Evolutionary conservation across 441 rosid species (phyloP), one percentile per base, ranked within the genome.

Genomic region (Populus hybrid): DNA sequence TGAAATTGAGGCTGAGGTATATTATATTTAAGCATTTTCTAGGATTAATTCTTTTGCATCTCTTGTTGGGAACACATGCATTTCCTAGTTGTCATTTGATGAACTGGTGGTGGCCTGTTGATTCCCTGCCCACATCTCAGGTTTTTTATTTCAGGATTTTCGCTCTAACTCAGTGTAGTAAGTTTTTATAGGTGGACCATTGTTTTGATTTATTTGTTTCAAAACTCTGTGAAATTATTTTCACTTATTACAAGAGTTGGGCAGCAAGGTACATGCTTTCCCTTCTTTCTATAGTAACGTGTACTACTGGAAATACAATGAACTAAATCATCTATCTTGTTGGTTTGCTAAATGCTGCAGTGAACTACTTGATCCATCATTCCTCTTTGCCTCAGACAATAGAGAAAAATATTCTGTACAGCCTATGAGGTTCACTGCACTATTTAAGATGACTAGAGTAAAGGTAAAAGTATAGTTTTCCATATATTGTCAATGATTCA

Each of bases 1-100:
- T 89, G 99, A 97, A 90, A 92, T 97, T 85, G 99, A 97, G 83
- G 99, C 99, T 71, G 99, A 97, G 98, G 99, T 97, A 89, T 75
- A 35, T 46, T 16, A 74, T 76, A 76, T 72, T 78, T 70, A 79
- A 6, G 73, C 40, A 66, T 71, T 75, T 66, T 63, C 40, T 32
- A 63, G 59, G 68, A 32, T 21, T 69, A 28, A 59, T 71, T 69
- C 40, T 50, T 73, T 71, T 35, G 71, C 53, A 69, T 78, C 11
- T 78, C 61, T 65, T 81, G 28, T 28, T 65, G 26, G 66, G 59
- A 28, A 65, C 72, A 14, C 30, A 34, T 11, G 26, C 36, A 18
- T 32, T 66, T 23, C 35, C 57, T 61, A 9, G 67, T 71, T 46
- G 63, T 67, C 28, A 32, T 42, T 65, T 66, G 65, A 59, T 42